These are phyloP conservation scores for Amoebophrya sp. DNA, from an alignment of 169 alveolate genomes.

Conservation along the genomic window DNA sequence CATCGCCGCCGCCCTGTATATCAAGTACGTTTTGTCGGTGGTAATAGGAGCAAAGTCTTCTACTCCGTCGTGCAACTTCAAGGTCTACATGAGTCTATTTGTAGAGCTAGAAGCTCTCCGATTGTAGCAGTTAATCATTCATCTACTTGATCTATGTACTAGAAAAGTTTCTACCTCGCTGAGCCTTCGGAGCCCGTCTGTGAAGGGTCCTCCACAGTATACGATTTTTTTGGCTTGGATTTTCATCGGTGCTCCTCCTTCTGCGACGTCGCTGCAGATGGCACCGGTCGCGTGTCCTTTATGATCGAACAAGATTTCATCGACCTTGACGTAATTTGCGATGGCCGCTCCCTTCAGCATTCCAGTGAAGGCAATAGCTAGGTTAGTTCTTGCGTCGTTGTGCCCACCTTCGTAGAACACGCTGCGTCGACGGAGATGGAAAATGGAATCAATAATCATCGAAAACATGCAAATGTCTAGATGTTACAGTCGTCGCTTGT, in stretches of 20 bases:
- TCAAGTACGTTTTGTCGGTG: not conserved
- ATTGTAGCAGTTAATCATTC: no score
- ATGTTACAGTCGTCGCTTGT: no score
- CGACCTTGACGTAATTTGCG: constrained; percentile 76
- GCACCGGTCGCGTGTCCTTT: constrained; percentile 53
- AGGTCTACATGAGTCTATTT: no score
- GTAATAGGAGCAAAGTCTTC: not conserved
- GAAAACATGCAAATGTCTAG: no score
- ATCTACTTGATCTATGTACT: no score
- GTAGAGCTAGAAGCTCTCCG: no score
- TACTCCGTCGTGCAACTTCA: no score
- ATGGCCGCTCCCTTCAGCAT: constrained; percentile 64
- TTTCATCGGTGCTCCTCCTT: constrained; percentile 40
- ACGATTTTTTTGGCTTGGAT: constrained; percentile 73
- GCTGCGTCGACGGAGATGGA: no score
- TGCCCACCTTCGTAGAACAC: constrained; percentile 48
- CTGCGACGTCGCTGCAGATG: constrained; percentile 5
- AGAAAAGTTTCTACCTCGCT: no score
- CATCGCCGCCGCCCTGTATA: not conserved
- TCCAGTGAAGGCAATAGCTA: constrained; percentile 45
- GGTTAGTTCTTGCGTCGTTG: constrained; percentile 48
- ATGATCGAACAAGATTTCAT: constrained; percentile 60
- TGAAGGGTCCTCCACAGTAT: constrained; percentile 67
- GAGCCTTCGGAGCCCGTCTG: constrained; percentile 47
- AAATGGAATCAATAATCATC: no score